Evolutionary conservation across 169 alveolate genomes (phyloP).

Genomic region (Eimeria maxima): DNA sequence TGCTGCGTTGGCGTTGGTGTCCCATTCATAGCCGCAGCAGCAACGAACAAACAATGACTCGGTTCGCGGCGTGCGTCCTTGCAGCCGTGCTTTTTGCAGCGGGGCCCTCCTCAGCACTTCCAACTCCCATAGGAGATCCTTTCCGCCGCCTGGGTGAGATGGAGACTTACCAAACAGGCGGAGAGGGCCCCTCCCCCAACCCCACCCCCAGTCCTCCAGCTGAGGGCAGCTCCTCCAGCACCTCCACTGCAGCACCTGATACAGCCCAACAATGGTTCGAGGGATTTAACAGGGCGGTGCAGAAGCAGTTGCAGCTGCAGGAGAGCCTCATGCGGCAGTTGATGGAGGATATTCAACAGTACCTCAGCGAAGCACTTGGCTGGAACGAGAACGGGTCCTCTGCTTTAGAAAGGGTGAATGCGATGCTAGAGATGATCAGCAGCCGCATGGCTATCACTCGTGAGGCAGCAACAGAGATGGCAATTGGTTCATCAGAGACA

Average conservation of each 20-base stretch:
- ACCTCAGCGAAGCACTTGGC: conserved; percentile 28
- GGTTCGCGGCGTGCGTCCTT: conserved; percentile 27
- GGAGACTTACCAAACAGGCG: background rate
- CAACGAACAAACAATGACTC: conserved; percentile 28
- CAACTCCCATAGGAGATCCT: background rate
- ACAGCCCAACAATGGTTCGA: conserved; percentile 10
- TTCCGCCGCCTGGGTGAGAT: background rate
- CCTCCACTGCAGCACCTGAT: background rate
- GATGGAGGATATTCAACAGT: background rate
- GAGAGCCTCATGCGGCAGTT: conserved; percentile 51
- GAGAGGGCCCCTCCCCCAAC: background rate
- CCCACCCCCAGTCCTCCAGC: background rate
- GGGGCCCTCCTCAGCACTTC: background rate
- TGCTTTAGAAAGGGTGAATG: background rate
- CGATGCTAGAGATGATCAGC: conserved; percentile 51
- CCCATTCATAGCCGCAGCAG: background rate
- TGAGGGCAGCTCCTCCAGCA: background rate
- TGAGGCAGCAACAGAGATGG: background rate
- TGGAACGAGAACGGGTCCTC: conserved; percentile 2
- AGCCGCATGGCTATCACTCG: conserved; percentile 42
- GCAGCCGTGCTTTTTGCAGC: conserved; percentile 43
- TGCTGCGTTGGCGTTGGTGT: background rate
- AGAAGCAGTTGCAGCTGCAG: conserved; percentile 65
- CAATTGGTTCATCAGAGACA: background rate
- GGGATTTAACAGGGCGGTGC: conserved; percentile 14